Evolutionary conservation across 2,329 filamentous ascomycete species (phyloP), one percentile per base, ranked within the genome.

Genomic region (Lachnellula subtilissima): DNA sequence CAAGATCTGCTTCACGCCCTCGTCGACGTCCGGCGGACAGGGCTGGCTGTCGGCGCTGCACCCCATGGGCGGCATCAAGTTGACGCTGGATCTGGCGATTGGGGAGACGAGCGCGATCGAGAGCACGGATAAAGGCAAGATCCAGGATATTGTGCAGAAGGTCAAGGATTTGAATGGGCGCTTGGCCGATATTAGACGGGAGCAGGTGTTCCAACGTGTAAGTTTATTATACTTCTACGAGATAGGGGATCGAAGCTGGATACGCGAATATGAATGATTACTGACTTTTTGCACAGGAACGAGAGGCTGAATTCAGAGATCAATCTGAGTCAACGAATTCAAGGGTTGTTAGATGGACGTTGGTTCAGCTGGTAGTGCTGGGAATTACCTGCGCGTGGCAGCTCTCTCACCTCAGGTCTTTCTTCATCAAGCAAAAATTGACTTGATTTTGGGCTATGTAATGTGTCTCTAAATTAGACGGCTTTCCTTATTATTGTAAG

Each of bases 401-500:
- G 75, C 80, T 99, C 48, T 96, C 91, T 53, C 93, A 99, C 75
- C 82, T 99, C 67, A 84, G 94, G 65, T 88, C 89, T 48, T 99
- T 99, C 83, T 99, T 99, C 79, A 99, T 99, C 80, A 99, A 99
- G 83, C 93, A 97, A 79, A 99, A 99, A 82, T 85, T 99, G 72
- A 97, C 94, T 58, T 99, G 84, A 42, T 32, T 11, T 32, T 32
- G 28, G 9, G 28, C 28, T 11, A 25, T 43, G 22, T 11, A 43
- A 45, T 7, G 49, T 28, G 15, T 9, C 28, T 15, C 28, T 17
- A 37, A 23, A n/a, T 55, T 8, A 23, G 23, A 15, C 19, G 32
- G 15, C 17, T 22, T 25, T 45, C 22, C 50, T n/a, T 35, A 37
- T 36, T 28, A 25, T 42, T 56, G 53, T 59, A 59, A 52, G 48